phyloP scores from a whole-genome alignment of 768 basidiomycete genomes.

The Leccinum fibrillosum region DNA sequence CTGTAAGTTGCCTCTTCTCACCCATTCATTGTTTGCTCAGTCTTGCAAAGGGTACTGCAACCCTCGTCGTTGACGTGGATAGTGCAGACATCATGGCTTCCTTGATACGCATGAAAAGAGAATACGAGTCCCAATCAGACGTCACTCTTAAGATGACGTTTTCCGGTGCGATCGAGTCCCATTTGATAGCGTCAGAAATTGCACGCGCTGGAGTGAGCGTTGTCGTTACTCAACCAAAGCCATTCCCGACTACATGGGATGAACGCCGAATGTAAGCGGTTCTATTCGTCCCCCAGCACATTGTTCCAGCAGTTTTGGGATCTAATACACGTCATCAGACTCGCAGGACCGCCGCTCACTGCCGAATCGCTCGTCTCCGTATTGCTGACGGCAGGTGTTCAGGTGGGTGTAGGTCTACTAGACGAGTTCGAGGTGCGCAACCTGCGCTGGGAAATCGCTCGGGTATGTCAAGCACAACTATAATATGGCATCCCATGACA shows the following conservation, averaged over 20 bases:
- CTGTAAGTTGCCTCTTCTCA: slow-evolving; percentile 3
- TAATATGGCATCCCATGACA: too few relatives aligned
- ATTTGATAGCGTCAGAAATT: slow-evolving; percentile 66
- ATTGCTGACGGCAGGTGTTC: slow-evolving; percentile 58
- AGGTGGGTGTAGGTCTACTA: slow-evolving; percentile 54
- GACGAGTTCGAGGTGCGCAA: slow-evolving; percentile 32
- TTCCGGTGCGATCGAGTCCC: slow-evolving; percentile 58
- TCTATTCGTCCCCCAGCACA: neutral
- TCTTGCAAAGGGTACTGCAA: slow-evolving; percentile 49
- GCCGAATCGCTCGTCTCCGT: slow-evolving; percentile 50
- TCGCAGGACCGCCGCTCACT: slow-evolving; percentile 69
- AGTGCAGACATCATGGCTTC: slow-evolving; percentile 74
- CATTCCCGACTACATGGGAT: slow-evolving; percentile 68
- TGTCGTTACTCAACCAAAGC: slow-evolving; percentile 60
- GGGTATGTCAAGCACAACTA: slow-evolving; percentile 26
- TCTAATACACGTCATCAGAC: slow-evolving; percentile 31
- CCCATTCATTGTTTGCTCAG: neutral
- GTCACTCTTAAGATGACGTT: slow-evolving; percentile 61
- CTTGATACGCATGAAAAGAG: slow-evolving; percentile 62
- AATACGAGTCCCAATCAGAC: slow-evolving; percentile 58
- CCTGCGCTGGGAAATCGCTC: slow-evolving; percentile 38
- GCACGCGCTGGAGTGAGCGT: slow-evolving; percentile 66
- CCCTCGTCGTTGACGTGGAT: slow-evolving; percentile 64
- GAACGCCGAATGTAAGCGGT: slow-evolving; percentile 52
- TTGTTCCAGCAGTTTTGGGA: neutral